A percentile compares a stretch with the other conserved stretches of the same genome.
Evolutionary conservation across 1,139 yeast genomes (phyloP).

Genomic region (Saccharomycopsis hybrid): DNA sequence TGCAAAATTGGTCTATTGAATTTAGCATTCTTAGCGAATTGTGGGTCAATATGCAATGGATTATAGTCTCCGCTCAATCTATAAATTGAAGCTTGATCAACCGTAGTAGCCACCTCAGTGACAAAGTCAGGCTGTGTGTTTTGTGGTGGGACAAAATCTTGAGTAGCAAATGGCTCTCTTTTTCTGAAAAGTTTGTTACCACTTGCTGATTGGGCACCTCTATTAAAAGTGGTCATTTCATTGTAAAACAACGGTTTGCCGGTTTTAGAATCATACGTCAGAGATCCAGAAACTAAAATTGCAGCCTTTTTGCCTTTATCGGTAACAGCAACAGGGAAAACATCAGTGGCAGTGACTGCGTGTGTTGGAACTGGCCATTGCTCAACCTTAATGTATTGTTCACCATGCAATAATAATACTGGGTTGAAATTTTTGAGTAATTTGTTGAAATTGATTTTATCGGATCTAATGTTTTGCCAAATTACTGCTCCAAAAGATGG

Average conservation of each 20-base stretch:
- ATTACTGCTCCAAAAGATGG: conserved; percentile 87
- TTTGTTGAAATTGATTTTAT: conserved; percentile 42
- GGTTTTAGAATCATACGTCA: conserved; percentile 61
- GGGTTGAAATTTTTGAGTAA: conserved; percentile 82
- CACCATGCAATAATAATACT: conserved; percentile 87
- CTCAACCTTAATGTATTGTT: conserved; percentile 78
- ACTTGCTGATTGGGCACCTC: conserved; percentile 62
- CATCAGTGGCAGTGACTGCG: conserved; percentile 54
- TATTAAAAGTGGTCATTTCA: conserved; percentile 79
- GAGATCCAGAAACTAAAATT: conserved; percentile 68
- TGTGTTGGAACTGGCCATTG: conserved; percentile 78
- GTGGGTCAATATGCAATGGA: conserved; percentile 93
- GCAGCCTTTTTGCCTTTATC: conserved; percentile 92
- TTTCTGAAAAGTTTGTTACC: conserved; percentile 43
- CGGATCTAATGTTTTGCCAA: conserved; percentile 40
- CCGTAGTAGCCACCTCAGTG: conserved; percentile 50
- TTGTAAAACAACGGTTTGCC: conserved; percentile 71
- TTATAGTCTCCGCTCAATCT: conserved; percentile 91
- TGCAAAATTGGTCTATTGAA: conserved; percentile 86
- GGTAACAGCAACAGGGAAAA: conserved; percentile 63
- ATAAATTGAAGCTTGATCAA: conserved; percentile 83
- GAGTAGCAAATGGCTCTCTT: conserved; percentile 52
- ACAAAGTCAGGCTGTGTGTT: conserved; percentile 62
- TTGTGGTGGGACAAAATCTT: conserved; percentile 19
- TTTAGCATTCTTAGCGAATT: conserved; percentile 81